Conservation (phyloP, 306 rosid species). For the Castanea crenata region DNA sequence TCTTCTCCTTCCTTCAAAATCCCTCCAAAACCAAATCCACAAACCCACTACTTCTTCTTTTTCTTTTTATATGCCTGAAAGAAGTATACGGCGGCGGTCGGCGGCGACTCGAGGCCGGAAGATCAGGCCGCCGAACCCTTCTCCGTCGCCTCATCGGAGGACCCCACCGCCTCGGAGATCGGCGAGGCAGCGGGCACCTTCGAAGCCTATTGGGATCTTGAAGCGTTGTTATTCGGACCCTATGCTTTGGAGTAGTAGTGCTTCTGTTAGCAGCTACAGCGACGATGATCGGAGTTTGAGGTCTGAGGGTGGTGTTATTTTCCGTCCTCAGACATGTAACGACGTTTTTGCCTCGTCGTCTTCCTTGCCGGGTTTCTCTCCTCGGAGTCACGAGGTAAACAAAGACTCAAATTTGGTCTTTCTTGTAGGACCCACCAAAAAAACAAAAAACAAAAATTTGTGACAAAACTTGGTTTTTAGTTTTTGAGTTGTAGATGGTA, state of each 20-base stretch:
- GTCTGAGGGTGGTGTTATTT: conserved; percentile 26
- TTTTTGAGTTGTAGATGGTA: background rate
- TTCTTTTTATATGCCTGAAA: conserved; percentile 42
- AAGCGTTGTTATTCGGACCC: conserved; percentile 72
- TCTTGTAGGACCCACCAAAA: background rate
- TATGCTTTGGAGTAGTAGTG: conserved; percentile 11
- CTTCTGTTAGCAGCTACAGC: background rate
- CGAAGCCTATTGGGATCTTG: conserved; percentile 37
- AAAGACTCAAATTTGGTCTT: background rate
- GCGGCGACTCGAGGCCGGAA: conserved; percentile 29
- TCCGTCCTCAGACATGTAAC: conserved; percentile 44
- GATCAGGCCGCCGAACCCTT: conserved; percentile 40
- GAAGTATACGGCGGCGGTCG: conserved; percentile 26
- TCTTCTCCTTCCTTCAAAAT: background rate
- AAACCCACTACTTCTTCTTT: background rate
- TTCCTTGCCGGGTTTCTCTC: conserved; percentile 46
- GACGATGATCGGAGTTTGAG: conserved; percentile 15
- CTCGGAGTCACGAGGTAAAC: conserved; percentile 25
- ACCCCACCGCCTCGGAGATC: conserved; percentile 26
- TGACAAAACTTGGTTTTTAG: background rate
- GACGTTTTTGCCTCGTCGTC: conserved; percentile 55
- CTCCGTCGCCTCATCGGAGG: conserved; percentile 34
- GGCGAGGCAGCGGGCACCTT: conserved; percentile 29
- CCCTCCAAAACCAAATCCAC: background rate
- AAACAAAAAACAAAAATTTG: background rate